Conservation (phyloP, 306 rosid genomes). For the Bauhinia variegata region DNA sequence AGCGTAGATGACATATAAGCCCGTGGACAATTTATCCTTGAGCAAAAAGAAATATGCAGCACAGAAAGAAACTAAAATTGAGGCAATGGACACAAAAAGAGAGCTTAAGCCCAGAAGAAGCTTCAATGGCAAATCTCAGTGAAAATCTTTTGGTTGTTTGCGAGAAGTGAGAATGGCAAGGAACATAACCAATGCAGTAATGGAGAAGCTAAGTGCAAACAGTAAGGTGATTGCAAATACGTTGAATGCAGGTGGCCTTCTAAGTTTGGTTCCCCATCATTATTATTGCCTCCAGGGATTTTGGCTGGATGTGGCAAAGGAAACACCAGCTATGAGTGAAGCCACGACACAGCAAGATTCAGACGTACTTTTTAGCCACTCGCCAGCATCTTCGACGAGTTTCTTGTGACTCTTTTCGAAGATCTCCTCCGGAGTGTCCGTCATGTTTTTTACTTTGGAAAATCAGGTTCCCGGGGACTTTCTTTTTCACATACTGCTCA, state of each 20-base stretch:
- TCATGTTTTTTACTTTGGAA: not conserved
- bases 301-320: not conserved
- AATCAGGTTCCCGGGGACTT: not conserved
- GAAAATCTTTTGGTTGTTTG: too few relatives aligned
- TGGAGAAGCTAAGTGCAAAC: constrained; percentile 39
- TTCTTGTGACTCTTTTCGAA: not conserved
- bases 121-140: not conserved
- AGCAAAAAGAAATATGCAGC: constrained; percentile 29
- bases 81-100: constrained; percentile 20
- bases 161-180: constrained; percentile 16
- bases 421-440: not conserved
- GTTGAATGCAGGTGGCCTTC: constrained; percentile 9
- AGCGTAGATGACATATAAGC: constrained; percentile 22
- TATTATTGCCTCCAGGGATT: constrained; percentile 34
- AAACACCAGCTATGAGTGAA: constrained; percentile 9
- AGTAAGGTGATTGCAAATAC: constrained; percentile 33
- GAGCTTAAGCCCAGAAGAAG: constrained; percentile 28
- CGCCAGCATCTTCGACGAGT: not conserved
- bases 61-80: constrained; percentile 15
- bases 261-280: constrained; percentile 11
- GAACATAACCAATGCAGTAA: constrained; percentile 44
- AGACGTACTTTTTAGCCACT: constrained; percentile 7
- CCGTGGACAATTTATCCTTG: constrained; percentile 14
- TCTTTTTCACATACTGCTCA: not conserved
- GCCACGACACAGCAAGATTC: constrained; percentile 27